Evolutionary conservation across 768 basidiomycete species (phyloP).

Genomic region (Lactifluus echinatus): DNA sequence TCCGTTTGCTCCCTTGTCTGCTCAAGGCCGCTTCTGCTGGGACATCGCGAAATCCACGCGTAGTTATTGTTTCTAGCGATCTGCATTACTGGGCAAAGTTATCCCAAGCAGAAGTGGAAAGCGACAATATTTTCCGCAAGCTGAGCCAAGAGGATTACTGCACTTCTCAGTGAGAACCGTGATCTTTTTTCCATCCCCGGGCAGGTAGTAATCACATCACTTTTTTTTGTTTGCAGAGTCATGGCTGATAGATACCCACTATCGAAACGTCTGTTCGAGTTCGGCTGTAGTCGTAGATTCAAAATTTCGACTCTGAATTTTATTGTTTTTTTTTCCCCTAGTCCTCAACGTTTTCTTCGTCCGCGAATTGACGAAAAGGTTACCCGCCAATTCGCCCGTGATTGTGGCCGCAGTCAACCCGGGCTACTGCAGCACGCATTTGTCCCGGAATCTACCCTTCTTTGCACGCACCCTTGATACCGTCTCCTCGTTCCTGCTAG

Average conservation of each 20-base stretch:
- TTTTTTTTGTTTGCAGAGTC: not conserved
- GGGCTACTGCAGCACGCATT: slow-evolving; percentile 12
- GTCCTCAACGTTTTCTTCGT: slow-evolving; percentile 16
- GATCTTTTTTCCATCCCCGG: not conserved
- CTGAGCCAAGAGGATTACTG: slow-evolving; percentile 8
- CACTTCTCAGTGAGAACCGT: slow-evolving; percentile 5
- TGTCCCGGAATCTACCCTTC: slow-evolving; percentile 3
- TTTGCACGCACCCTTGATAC: not conserved
- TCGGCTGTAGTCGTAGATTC: too few relatives aligned
- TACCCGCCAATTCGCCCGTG: slow-evolving; percentile 15
- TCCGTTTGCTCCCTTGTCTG: slow-evolving; percentile 13
- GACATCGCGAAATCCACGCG: slow-evolving; percentile 8
- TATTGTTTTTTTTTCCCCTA: not conserved
- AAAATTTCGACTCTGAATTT: too few relatives aligned
- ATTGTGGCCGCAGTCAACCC: slow-evolving; percentile 14
- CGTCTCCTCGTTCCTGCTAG: not conserved
- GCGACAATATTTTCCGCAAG: slow-evolving; percentile 1
- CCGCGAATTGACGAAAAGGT: slow-evolving; percentile 15
- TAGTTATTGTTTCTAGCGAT: slow-evolving; percentile 16
- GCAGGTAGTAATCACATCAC: not conserved
- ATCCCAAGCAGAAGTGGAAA: slow-evolving; percentile 1
- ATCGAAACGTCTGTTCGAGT: slow-evolving; percentile 12
- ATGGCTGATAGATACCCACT: slow-evolving; percentile 8
- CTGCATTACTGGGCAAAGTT: slow-evolving; percentile 4
- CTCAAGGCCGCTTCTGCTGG: slow-evolving; percentile 10